Conservation (phyloP, 2,329 filamentous ascomycete genomes). For the Fonsecaea multimorphosa region DNA sequence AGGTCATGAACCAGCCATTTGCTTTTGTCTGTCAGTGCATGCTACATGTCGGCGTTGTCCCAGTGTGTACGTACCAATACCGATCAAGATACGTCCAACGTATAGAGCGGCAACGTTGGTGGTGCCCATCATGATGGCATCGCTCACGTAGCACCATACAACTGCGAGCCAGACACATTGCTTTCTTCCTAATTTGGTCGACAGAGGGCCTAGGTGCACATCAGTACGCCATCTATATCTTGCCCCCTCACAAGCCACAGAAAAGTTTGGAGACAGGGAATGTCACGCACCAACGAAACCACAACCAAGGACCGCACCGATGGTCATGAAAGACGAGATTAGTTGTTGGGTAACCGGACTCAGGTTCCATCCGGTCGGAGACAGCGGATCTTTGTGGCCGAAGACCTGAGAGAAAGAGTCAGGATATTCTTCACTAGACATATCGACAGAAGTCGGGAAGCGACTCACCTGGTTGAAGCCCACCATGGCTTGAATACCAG, state of each 20-base stretch:
- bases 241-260: not conserved
- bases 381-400: slow-evolving; percentile 52
- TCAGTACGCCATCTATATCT: slow-evolving; percentile 1
- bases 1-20: slow-evolving; percentile 55
- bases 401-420: slow-evolving; percentile 51
- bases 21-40: slow-evolving; percentile 35
- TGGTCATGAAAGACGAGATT: slow-evolving; percentile 57
- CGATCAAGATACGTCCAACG: slow-evolving; percentile 54
- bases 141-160: not conserved
- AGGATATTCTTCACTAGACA: not conserved
- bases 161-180: slow-evolving; percentile 45
- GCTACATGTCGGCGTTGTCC: not conserved
- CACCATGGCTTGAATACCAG: slow-evolving; percentile 51
- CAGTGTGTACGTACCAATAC: slow-evolving; percentile 36
- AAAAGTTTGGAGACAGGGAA: slow-evolving; percentile 44
- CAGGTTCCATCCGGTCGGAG: slow-evolving; percentile 37
- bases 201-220: slow-evolving; percentile 51
- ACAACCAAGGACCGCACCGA: slow-evolving; percentile 46
- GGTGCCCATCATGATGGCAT: slow-evolving; percentile 50
- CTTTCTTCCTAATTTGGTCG: slow-evolving; percentile 54
- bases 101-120: slow-evolving; percentile 51
- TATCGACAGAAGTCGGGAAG: not conserved
- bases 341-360: slow-evolving; percentile 53
- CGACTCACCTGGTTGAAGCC: slow-evolving; percentile 46
- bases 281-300: slow-evolving; percentile 5